phyloP scores from a whole-genome alignment of 495 filamentous ascomycete genomes.

The Aspergillus wentii region DNA sequence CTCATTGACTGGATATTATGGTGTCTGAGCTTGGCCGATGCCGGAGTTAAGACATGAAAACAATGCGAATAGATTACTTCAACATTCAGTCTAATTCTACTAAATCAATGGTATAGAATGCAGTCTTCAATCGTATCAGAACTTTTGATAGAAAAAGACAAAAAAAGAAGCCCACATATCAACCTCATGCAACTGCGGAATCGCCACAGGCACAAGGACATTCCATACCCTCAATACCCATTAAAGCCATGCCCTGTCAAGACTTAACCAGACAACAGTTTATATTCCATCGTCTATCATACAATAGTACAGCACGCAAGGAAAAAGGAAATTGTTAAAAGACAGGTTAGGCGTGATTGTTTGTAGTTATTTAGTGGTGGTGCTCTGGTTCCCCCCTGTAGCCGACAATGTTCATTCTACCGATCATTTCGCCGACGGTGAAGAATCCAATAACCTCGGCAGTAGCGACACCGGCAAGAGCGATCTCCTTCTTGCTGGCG shows the following conservation, averaged over 20 bases:
- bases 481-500: constrained; percentile 62
- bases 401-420: constrained; percentile 86
- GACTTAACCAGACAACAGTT: constrained; percentile 42
- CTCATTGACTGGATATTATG: too few relatives aligned
- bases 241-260: too few relatives aligned
- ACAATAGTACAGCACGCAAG: constrained; percentile 42
- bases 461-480: constrained; percentile 64
- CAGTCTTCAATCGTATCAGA: not conserved
- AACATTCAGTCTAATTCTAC: too few relatives aligned
- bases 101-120: not conserved
- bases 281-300: constrained; percentile 54
- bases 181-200: too few relatives aligned
- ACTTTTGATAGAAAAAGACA: constrained; percentile 1
- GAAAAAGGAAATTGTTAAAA: constrained; percentile 26
- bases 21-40: too few relatives aligned
- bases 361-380: constrained; percentile 49
- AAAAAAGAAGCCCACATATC: constrained; percentile 3
- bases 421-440: constrained; percentile 95
- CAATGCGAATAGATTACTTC: too few relatives aligned
- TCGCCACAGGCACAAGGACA: too few relatives aligned
- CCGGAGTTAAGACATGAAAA: too few relatives aligned
- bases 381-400: constrained; percentile 67
- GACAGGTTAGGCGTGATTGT: constrained; percentile 25
- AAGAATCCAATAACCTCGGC: constrained; percentile 96
- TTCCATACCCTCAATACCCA: too few relatives aligned